Evolutionary conservation across 768 basidiomycete species (phyloP).

Genomic region (Tulasnella sp.): DNA sequence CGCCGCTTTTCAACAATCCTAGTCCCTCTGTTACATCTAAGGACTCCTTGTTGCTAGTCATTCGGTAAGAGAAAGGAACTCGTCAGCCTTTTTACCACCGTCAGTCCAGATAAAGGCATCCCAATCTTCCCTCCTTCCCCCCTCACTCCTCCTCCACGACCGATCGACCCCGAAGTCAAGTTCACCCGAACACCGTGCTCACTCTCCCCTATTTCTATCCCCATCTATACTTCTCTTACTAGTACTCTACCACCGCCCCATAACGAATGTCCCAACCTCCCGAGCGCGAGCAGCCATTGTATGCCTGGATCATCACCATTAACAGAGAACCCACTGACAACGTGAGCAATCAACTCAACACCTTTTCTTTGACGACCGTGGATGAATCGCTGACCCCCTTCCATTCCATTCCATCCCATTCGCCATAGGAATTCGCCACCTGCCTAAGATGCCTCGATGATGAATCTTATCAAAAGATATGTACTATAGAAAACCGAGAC

Average conservation of each 20-base stretch:
- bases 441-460: constrained; percentile 22
- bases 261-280: constrained; percentile 13
- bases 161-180: neutral
- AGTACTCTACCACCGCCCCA: neutral
- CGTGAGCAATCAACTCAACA: neutral
- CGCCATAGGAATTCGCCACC: constrained; percentile 18
- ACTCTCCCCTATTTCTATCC: neutral
- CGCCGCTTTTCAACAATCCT: no score
- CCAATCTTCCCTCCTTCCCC: no score
- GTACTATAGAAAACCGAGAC: constrained; percentile 8
- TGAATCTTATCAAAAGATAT: constrained; percentile 20
- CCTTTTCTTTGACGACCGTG: neutral
- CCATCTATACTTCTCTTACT: neutral
- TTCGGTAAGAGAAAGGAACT: neutral
- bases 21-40: neutral
- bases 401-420: neutral
- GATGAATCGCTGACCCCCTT: neutral
- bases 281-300: constrained; percentile 20
- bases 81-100: neutral
- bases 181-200: neutral
- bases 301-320: constrained; percentile 22
- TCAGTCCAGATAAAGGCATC: neutral
- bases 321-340: constrained; percentile 20
- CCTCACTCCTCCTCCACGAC: neutral
- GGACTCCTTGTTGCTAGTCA: neutral